A percentile compares a stretch with the other conserved stretches of the same genome.
phyloP scores from a whole-genome alignment of 164 flowering plant species.

The Chimonanthus praecox region DNA sequence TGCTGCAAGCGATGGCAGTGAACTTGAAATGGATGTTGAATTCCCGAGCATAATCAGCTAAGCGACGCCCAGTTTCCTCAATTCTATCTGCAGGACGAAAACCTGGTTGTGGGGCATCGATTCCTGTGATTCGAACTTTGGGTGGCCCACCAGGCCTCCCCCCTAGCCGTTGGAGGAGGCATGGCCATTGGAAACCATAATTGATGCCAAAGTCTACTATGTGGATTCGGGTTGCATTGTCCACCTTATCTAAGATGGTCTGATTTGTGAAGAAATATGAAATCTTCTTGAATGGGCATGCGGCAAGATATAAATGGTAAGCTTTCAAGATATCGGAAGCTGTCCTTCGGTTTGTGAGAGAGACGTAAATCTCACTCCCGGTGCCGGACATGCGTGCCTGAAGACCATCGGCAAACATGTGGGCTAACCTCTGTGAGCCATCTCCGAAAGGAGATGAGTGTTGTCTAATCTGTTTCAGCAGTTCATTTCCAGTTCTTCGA shows the following conservation, averaged over 20 bases:
- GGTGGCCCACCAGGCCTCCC: conserved; percentile 67
- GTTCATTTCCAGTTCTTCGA: conserved; percentile 48
- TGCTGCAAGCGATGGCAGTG: conserved; percentile 54
- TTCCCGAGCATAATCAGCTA: conserved; percentile 52
- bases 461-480: conserved; percentile 66
- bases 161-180: conserved; percentile 55
- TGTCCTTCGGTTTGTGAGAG: conserved; percentile 36
- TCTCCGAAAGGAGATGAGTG: conserved; percentile 84
- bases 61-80: conserved; percentile 76
- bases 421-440: conserved; percentile 70
- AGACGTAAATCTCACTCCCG: conserved; percentile 69
- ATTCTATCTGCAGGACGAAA: conserved; percentile 75
- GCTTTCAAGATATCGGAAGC: conserved; percentile 73
- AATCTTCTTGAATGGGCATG: conserved; percentile 73
- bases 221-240: conserved; percentile 49
- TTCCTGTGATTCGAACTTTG: conserved; percentile 69
- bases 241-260: conserved; percentile 32
- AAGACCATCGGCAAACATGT: conserved; percentile 70
- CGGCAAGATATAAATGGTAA: conserved; percentile 53
- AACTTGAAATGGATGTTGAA: conserved; percentile 74
- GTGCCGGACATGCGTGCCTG: conserved; percentile 89
- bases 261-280: conserved; percentile 54
- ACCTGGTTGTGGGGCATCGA: conserved; percentile 86
- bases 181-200: conserved; percentile 94
- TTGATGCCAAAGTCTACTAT: conserved; percentile 82